Evolutionary conservation across 352 stramenopile species (phyloP), one percentile per base, ranked within the genome.

Genomic region (Thalassiosira ordinaria): DNA sequence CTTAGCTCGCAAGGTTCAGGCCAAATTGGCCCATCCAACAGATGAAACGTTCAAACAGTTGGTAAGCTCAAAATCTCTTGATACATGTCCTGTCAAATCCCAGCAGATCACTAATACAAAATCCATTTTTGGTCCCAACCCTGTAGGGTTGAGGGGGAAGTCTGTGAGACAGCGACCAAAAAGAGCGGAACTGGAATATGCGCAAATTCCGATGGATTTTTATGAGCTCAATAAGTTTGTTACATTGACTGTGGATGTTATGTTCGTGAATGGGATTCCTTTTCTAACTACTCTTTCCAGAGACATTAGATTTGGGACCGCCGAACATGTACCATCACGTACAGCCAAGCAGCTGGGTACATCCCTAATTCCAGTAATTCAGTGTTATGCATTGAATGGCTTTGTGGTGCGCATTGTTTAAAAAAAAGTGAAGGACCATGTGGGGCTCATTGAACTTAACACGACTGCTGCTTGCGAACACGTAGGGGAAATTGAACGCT

Each of bases 201-300:
- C 59, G 6, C n/a, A 33, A 2, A 79, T 88, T 9, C 82, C 78
- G 2, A 22, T 29, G 9, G 60, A 81, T 16, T 68, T 86, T 11
- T 65, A 67, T 46, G 18, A 52, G 31, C n/a, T 39, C 4, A 47
- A 83, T 49, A 59, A 67, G 20, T 52, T 75, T 53, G 76, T 86
- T 0, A 70, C 31, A n/a, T 22, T 89, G 2, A 29, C 26, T 1
- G 66, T 57, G 1, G 81, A 92, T 59, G 70, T 92, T 8, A 84
- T 89, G 46, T 88, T 78, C 49, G 47, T 88, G 0, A 87, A 89
- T 41, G 49, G 60, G 6, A 61, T 86, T n/a, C 65, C 76, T 37
- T 88, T 89, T 39, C 55, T 92, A 13, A 14, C 79, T 1, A 88
- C 67, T 20, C 4, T 41, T 0, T 60, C 37, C 4, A 41, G 39